A percentile compares a stretch with the other conserved stretches of the same genome.
These are phyloP conservation scores for Taiozyma onychis DNA, from an alignment of 1,139 yeast genomes.

Conservation along the genomic window DNA sequence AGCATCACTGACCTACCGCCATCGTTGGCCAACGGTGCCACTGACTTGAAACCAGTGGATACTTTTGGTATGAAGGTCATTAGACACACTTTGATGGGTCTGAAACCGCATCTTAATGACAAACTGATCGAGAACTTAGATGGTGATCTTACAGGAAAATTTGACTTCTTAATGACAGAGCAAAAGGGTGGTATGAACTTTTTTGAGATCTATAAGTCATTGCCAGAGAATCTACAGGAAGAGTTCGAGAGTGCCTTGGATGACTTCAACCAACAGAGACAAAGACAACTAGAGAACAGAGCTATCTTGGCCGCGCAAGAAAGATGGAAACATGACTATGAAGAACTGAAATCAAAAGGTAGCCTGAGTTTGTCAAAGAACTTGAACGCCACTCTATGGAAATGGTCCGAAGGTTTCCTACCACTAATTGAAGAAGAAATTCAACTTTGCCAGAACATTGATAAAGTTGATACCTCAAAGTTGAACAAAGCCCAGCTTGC, in stretches of 20 bases:
- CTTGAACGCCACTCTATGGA: conserved; percentile 70
- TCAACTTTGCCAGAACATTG: conserved; percentile 39
- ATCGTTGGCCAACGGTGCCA: conserved; percentile 36
- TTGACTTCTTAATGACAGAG: conserved; percentile 16
- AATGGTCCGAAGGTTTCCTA: conserved; percentile 63
- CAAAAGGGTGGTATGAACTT: conserved; percentile 45
- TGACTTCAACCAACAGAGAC: conserved; percentile 67
- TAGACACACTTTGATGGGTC: conserved; percentile 71
- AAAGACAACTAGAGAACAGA: conserved; percentile 65
- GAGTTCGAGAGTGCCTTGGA: conserved; percentile 64
- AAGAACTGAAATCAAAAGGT: conserved; percentile 63
- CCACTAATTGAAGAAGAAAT: conserved; percentile 67
- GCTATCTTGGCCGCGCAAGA: conserved; percentile 83
- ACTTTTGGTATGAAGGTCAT: conserved; percentile 78
- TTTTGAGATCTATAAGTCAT: conserved; percentile 52
- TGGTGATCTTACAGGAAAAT: conserved; percentile 31
- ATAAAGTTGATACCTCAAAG: conserved; percentile 24
- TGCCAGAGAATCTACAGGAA: conserved; percentile 44
- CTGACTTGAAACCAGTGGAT: conserved; percentile 59
- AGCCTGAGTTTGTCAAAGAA: conserved; percentile 49
- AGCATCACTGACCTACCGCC: conserved; percentile 14
- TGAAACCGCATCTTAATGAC: conserved; percentile 31
- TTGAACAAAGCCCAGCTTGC: conserved; percentile 14
- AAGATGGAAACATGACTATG: conserved; percentile 83
- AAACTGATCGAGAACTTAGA: conserved; percentile 33